Evolutionary conservation across 139 green algal species (phyloP).

Genomic region (Coelastrella sp.): DNA sequence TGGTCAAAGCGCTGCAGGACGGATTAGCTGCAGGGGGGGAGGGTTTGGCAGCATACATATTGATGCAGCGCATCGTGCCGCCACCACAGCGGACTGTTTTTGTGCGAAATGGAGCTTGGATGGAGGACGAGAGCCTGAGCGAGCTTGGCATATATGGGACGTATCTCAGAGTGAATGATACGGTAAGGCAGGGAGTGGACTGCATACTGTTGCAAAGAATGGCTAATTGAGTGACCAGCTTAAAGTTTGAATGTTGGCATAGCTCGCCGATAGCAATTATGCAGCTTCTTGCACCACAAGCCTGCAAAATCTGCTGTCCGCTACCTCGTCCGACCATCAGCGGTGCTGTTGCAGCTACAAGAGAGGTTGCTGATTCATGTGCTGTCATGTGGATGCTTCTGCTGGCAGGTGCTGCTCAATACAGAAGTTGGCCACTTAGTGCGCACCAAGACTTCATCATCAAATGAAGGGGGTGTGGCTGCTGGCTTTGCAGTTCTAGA

Average conservation of each 20-base stretch:
- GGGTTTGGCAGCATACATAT: constrained; percentile 89
- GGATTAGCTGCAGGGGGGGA: constrained; percentile 29
- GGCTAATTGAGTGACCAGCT: too few species aligned
- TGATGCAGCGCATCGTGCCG: constrained; percentile 97
- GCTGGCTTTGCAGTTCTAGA: constrained; percentile 93
- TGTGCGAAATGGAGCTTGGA: constrained; percentile 75
- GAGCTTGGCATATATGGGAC: constrained; percentile 95
- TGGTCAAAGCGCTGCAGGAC: constrained; percentile 64
- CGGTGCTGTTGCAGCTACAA: too few species aligned
- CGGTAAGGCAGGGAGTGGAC: too few species aligned
- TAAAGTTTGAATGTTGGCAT: too few species aligned
- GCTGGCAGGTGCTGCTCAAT: constrained; percentile 82
- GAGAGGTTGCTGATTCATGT: too few species aligned
- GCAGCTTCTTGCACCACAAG: too few species aligned
- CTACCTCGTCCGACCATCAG: too few species aligned
- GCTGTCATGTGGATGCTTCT: neutral
- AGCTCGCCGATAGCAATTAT: too few species aligned
- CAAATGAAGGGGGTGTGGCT: constrained; percentile 95
- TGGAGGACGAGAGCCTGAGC: constrained; percentile 81
- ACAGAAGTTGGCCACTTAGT: constrained; percentile 88
- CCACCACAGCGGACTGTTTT: constrained; percentile 68
- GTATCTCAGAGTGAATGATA: constrained; percentile 55
- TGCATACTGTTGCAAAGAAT: too few species aligned
- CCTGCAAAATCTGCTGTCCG: too few species aligned
- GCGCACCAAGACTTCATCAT: constrained; percentile 90